Evolutionary conservation across 169 alveolate species (phyloP).

Genomic region (Babesia sp.): DNA sequence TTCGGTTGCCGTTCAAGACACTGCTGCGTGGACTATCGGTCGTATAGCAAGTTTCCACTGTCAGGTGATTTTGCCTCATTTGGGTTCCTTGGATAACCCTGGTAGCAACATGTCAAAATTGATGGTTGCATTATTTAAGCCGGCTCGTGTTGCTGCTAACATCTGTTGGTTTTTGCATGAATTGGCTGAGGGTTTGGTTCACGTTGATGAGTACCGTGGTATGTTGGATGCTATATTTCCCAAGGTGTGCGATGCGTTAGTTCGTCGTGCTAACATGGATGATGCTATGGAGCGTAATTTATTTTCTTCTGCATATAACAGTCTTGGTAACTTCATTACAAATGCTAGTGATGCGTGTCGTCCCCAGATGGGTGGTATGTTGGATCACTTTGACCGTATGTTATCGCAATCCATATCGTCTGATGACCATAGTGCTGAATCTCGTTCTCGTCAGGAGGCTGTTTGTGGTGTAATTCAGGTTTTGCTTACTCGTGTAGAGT

Average conservation of each 20-base stretch:
- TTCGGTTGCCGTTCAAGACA: slow-evolving; percentile 89
- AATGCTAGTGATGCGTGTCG: slow-evolving; percentile 69
- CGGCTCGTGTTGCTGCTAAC: slow-evolving; percentile 80
- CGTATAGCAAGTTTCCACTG: slow-evolving; percentile 87
- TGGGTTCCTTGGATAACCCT: slow-evolving; percentile 75
- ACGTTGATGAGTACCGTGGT: background rate
- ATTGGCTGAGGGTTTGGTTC: slow-evolving; percentile 63
- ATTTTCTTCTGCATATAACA: slow-evolving; percentile 71
- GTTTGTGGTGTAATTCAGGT: slow-evolving; percentile 78
- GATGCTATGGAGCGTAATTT: slow-evolving; percentile 75
- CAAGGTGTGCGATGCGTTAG: slow-evolving; percentile 71
- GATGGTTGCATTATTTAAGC: slow-evolving; percentile 71
- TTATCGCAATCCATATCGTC: slow-evolving; percentile 60
- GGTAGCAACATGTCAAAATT: slow-evolving; percentile 71
- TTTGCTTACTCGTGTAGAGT: slow-evolving; percentile 70
- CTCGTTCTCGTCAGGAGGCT: slow-evolving; percentile 56
- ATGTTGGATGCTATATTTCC: slow-evolving; percentile 70
- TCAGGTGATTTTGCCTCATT: slow-evolving; percentile 76
- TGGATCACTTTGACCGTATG: slow-evolving; percentile 70
- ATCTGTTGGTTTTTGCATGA: slow-evolving; percentile 76
- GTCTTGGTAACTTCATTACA: slow-evolving; percentile 68
- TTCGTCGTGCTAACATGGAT: slow-evolving; percentile 69
- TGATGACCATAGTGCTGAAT: slow-evolving; percentile 55
- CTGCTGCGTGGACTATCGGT: slow-evolving; percentile 93
- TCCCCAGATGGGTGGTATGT: slow-evolving; percentile 52